Base-by-base conservation (phyloP, 1,284 basidiomycete species). In the Austroboletus novae-zelandiae region DNA sequence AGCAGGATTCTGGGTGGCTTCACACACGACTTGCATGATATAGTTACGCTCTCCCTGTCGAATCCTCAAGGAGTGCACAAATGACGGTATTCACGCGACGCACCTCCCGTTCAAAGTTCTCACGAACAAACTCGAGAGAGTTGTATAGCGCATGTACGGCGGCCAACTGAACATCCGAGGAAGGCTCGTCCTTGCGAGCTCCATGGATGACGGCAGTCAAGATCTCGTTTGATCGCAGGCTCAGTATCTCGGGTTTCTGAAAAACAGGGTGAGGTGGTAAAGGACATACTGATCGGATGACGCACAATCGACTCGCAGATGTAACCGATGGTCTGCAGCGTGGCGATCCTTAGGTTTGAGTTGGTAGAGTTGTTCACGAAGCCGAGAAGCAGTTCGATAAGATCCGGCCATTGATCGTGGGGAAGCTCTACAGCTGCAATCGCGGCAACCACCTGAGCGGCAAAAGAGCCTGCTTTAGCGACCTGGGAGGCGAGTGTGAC, bases 11-110 rank as follows among this genome's bases (percentile, higher is more conserved):
- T 99, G 97, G 1, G 97, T 99, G 1, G 96, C 97, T 69, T 99
- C 97, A 68, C 96, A 99, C 25, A 99, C 92, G 45, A 99, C 94
- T 76, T 99, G 97, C 97, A 99, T 99, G 72, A 99, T 99, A 75
- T 98, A 99, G 74, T 98, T 99, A 48, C 96, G 85, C 71, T 99
- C 96, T 53, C 97, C 96, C 92, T 95, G 60, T 25, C 51, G 37
- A 47, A 49, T 9, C 48, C 55, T 40, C 43, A 59, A 54, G 49
- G 34, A 27, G 40, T n/a, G 43, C 17, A 40, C 7, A 44, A 9
- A 43, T 1, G 27, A 15, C 5, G 31, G 10, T 14, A 25, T 18
- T 32, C 27, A 46, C 18, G 32, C 9, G 47, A 56, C 81, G 51
- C 58, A 94, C 94, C 78, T 98, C 94, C 52, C 94, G 86, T 61